Evolutionary conservation across 163 green algal genomes (phyloP).

Genomic region (Prototheca wickerhamii): DNA sequence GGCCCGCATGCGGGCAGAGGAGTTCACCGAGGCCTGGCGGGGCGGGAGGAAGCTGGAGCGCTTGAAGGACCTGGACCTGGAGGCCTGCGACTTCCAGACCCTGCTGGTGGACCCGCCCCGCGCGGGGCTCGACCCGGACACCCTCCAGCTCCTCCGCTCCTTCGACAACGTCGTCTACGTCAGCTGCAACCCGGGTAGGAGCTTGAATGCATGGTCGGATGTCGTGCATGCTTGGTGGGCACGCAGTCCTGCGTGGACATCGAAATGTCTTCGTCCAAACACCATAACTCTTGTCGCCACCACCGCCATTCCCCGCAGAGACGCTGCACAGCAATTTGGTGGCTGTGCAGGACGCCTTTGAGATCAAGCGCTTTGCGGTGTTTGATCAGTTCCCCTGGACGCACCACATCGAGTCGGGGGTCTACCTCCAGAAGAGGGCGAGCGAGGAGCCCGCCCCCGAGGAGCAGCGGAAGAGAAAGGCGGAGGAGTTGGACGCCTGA

Average conservation of each 20-base stretch:
- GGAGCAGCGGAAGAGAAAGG: not conserved
- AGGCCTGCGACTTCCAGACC: conserved; percentile 44
- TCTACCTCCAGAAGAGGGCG: conserved; percentile 43
- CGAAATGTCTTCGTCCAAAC: too few species aligned
- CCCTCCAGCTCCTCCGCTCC: conserved; percentile 47
- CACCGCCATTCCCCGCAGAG: conserved; percentile 10
- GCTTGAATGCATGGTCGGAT: not conserved
- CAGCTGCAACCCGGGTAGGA: conserved; percentile 75
- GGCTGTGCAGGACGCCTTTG: conserved; percentile 54
- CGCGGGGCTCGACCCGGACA: conserved; percentile 57
- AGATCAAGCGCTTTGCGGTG: conserved; percentile 45
- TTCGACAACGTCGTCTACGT: conserved; percentile 91
- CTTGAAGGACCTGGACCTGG: conserved; percentile 23
- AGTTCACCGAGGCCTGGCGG: conserved; percentile 73
- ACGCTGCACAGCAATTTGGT: conserved; percentile 73
- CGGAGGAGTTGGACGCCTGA: too few species aligned
- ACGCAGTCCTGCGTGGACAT: too few species aligned
- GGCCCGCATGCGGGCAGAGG: conserved; percentile 69
- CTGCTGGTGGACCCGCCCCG: conserved; percentile 85
- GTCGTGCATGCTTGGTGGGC: not conserved
- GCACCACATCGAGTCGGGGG: conserved; percentile 80
- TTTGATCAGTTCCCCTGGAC: conserved; percentile 91
- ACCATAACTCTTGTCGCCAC: not conserved
- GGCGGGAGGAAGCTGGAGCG: conserved; percentile 15
- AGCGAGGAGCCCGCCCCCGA: not conserved